A percentile compares a stretch with the other conserved stretches of the same genome.
Conservation (phyloP, 306 rosid species). For the Hippophae tibetana region DNA sequence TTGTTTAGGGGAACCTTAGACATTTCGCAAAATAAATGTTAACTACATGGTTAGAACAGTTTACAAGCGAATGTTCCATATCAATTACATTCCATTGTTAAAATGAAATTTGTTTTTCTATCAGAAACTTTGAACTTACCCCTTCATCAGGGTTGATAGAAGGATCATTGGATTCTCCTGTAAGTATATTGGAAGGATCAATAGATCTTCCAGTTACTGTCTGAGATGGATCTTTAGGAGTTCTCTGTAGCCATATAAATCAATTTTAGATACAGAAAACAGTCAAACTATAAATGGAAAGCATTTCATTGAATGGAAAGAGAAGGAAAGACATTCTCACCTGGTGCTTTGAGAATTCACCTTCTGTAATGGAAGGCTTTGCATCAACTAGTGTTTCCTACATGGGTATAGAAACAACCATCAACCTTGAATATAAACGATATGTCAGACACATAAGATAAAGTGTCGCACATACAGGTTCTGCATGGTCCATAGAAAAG, state of each 20-base stretch:
- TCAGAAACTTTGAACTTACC: slow-evolving; percentile 32
- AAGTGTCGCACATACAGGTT: slow-evolving; percentile 45
- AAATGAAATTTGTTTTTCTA: not conserved
- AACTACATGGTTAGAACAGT: not conserved
- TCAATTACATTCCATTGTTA: not conserved
- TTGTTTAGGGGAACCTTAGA: no score
- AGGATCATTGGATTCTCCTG: slow-evolving; percentile 36
- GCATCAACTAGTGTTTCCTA: slow-evolving; percentile 66
- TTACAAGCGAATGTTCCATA: not conserved
- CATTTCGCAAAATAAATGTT: no score
- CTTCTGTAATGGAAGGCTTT: slow-evolving; percentile 56
- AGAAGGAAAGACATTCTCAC: slow-evolving; percentile 42
- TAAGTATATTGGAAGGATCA: slow-evolving; percentile 33
- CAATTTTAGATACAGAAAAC: slow-evolving; percentile 16
- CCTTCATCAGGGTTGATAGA: slow-evolving; percentile 44
- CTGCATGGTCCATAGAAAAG: slow-evolving; percentile 48
- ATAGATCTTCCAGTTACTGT: slow-evolving; percentile 40
- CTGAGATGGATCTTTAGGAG: slow-evolving; percentile 45
- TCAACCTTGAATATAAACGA: not conserved
- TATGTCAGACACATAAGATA: not conserved
- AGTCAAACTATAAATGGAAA: slow-evolving; percentile 16
- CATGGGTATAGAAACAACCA: slow-evolving; percentile 14
- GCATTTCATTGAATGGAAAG: slow-evolving; percentile 6
- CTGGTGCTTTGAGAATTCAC: slow-evolving; percentile 41
- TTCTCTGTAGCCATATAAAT: slow-evolving; percentile 36